phyloP scores from a whole-genome alignment of 495 filamentous ascomycete genomes.

The Penicillium bialowiezense region DNA sequence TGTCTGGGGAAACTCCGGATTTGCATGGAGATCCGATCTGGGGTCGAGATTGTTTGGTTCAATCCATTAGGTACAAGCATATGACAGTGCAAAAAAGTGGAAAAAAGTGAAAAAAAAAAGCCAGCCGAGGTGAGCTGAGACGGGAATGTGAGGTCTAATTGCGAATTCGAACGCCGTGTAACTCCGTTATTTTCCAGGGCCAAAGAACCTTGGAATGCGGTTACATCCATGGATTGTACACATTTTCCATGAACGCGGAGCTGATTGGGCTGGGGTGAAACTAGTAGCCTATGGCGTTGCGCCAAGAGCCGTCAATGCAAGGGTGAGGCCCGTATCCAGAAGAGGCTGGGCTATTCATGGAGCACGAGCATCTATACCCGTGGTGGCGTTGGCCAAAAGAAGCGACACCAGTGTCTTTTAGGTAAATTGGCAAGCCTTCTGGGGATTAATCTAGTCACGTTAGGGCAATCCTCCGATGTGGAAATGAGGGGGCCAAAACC shows the following conservation, averaged over 20 bases:
- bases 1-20: slow-evolving; percentile 10
- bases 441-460: not conserved
- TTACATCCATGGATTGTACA: not conserved
- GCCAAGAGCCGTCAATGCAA: slow-evolving; percentile 4
- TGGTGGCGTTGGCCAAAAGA: not conserved
- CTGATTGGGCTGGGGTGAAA: slow-evolving; percentile 1
- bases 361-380: not conserved
- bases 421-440: not conserved
- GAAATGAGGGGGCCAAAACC: slow-evolving; percentile 1
- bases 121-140: slow-evolving; percentile 1
- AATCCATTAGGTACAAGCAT: not conserved
- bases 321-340: not conserved
- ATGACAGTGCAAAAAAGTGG: too few relatives aligned
- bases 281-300: slow-evolving; percentile 1
- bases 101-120: not conserved
- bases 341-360: too few relatives aligned
- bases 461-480: slow-evolving; percentile 4
- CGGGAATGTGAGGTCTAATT: not conserved
- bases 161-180: too few relatives aligned
- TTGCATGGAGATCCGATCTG: not conserved
- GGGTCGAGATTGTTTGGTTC: not conserved
- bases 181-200: not conserved
- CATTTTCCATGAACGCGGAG: not conserved
- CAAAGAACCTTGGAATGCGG: not conserved
- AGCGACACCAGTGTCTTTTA: not conserved